Conservation (phyloP, 768 basidiomycete species). For the Lactifluus pinguis region DNA sequence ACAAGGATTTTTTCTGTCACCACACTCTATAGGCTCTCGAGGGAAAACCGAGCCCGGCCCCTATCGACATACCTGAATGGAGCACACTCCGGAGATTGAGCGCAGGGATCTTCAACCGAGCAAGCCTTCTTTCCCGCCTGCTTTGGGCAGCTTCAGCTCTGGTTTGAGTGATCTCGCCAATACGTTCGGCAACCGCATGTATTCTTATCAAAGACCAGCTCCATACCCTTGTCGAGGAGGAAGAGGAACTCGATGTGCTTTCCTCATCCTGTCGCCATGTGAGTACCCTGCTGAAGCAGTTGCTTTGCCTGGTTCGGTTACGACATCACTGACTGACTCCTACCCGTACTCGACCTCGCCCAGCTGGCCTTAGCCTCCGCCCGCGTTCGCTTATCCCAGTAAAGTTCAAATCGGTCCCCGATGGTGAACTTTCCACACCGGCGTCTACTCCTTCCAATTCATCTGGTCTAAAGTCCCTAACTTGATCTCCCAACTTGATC, state of each 20-base stretch:
- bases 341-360: constrained; percentile 48
- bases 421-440: constrained; percentile 20
- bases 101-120: constrained; percentile 53
- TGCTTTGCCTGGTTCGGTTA: constrained; percentile 10
- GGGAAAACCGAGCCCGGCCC: constrained; percentile 65
- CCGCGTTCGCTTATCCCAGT: constrained; percentile 63
- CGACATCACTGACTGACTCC: constrained; percentile 27
- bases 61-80: constrained; percentile 80
- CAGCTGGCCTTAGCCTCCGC: constrained; percentile 56
- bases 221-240: constrained; percentile 73
- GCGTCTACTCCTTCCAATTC: constrained; percentile 43
- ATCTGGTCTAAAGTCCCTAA: constrained; percentile 41
- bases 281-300: background rate
- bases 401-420: constrained; percentile 29
- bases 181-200: constrained; percentile 66
- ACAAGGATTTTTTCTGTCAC: constrained; percentile 71
- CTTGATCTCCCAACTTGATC: constrained; percentile 20
- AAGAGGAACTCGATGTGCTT: constrained; percentile 45
- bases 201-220: constrained; percentile 69
- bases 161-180: constrained; percentile 40
- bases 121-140: constrained; percentile 51
- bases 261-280: constrained; percentile 15
- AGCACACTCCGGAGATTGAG: constrained; percentile 48
- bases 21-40: constrained; percentile 82
- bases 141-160: constrained; percentile 34